Base-by-base conservation (phyloP, 1,284 basidiomycete genomes). In the Moesziomyces sp. region DNA sequence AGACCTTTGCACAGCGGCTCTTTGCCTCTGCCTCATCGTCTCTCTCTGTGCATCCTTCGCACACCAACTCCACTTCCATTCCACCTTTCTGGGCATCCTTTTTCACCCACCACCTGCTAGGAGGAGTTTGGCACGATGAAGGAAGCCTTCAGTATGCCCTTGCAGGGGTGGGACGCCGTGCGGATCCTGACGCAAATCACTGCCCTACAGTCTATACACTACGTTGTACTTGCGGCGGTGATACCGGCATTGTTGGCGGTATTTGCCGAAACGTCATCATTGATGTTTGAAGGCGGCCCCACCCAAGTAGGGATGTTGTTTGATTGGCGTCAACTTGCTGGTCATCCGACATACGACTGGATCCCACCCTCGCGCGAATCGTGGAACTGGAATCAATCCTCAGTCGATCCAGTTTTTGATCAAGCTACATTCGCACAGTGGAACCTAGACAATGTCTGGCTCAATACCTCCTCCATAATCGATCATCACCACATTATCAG, bases 261-360 rank as follows among this genome's bases (percentile, higher is more conserved):
- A 14, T 91, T 95, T 80, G 92, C 94, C 0, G 89, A 93, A 48
- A 59, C 90, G 1, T 85, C 87, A 33, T 89, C 91, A 10, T 87
- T 98, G 14, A 86, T 87, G 21, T 93, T 94, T 83, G 93, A 94
- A 83, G 95, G 93, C 30, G 93, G 93, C 11, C 88, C 92, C 2
- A 87, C 91, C 9, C 93, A 90, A 82, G 90, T 95, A 48, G 92
- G 91, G 88, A 93, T 94, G 91, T 87, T 98, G 30, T 92, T 99
- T 89, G 95, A 99, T 85, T 99, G 96, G 96, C 88, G 93, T 49
- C 93, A 97, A 84, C 91, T 99, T 88, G 92, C 88, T 88, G 61
- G 52, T 6, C 24, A 23, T 14, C 67, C 61, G 0, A 70, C 61
- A 18, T 70, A 57, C 46, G 61, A 70, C 30, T 70, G 67, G 67